A percentile compares a stretch with the other conserved stretches of the same genome.
Evolutionary conservation across 805 yeast genomes (phyloP).

Genomic region (Starmerella sirachaensis): DNA sequence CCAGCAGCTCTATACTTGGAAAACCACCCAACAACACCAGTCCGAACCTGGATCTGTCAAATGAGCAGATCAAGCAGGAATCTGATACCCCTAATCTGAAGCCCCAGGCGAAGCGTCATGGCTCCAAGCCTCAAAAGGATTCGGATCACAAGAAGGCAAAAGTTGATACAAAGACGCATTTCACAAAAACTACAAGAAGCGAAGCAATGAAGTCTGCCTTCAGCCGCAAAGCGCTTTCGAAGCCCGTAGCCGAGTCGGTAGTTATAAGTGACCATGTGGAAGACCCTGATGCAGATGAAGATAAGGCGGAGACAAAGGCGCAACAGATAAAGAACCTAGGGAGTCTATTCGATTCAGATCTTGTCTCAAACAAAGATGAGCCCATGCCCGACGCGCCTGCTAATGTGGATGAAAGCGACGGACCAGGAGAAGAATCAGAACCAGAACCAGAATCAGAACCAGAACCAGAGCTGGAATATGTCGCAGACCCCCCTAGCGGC

Average conservation of each 20-base stretch:
- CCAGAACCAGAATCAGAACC: no score
- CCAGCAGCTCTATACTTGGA: no score
- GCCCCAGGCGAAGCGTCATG: not conserved
- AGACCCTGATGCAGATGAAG: not conserved
- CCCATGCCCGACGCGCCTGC: not conserved
- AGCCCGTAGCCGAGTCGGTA: constrained; percentile 11
- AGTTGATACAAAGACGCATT: not conserved
- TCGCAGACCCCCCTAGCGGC: not conserved
- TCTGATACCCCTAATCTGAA: no score
- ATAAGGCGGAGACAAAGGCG: not conserved
- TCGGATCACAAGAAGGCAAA: not conserved
- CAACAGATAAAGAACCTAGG: not conserved
- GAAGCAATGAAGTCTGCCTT: constrained; percentile 7
- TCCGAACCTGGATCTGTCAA: no score
- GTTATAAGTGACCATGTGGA: constrained; percentile 10
- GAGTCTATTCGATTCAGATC: no score
- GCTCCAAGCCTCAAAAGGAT: not conserved
- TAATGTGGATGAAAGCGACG: no score
- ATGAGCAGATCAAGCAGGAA: no score
- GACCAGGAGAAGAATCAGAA: no score
- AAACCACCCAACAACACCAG: no score
- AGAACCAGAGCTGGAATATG: not conserved
- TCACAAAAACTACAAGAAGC: constrained; percentile 2
- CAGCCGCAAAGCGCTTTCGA: not conserved
- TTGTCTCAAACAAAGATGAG: not conserved